Base-by-base conservation (phyloP, 768 basidiomycete species). In the Panaeolus cyanescens region DNA sequence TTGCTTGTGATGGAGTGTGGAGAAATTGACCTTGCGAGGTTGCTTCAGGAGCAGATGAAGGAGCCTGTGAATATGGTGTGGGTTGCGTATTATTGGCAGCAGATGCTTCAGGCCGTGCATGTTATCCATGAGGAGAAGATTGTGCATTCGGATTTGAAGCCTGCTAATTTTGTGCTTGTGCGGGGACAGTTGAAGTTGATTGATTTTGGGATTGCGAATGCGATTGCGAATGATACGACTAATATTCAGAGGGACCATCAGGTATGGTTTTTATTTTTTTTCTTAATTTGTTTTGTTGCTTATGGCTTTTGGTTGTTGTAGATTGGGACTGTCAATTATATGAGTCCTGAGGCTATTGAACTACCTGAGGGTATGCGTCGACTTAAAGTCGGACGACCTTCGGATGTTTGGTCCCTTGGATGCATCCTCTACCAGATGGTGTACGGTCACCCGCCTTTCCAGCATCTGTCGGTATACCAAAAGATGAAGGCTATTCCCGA, bases 21-120 rank as follows among this genome's bases (percentile, higher is more conserved):
- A 7, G 96, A 99, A 77, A 86, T 94, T 31, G 96, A 99, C 74
- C 80, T 99, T 57, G 90, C 95, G 37, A 85, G 85, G 64, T 74
- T 99, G 59, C 73, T 99, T 61, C 85, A 86, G 63, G 93, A 96
- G 68, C 91, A 94, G 72, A 84, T 89, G 74, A 91, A 88, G 67
- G 88, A 95, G 68, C 82, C 90, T 0, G 67, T 97, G 72, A 92
- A 96, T 74, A 91, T 96, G 85, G 91, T 96, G 59, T 96, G 96
- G 86, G 85, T 98, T 32, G 88, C 93, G 17, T 92, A 95, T 72
- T 96, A 95, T 70, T 99, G 96, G 95, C 92, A 97, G 70, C 96
- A 99, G 96, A 99, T 99, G 95, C 78, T 99, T 54, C 90, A 97
- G 80, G 96, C 96, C 0, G 96, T 99, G n/a, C 92, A 97, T 61